Base-by-base conservation (phyloP, 148 eudicot genomes). In the Fagopyrum tataricum region DNA sequence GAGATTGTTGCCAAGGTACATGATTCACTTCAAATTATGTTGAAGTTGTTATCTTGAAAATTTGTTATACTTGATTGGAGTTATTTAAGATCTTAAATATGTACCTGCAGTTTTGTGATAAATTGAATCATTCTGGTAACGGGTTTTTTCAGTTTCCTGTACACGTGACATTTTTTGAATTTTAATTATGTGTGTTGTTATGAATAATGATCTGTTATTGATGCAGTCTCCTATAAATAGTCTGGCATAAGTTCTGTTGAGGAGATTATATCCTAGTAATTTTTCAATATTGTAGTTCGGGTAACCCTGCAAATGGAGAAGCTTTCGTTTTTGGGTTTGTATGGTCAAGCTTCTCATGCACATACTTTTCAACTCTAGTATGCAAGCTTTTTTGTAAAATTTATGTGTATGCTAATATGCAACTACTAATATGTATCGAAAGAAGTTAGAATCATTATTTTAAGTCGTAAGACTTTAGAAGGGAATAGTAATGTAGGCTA, bases 1-100 rank as follows among this genome's bases (percentile, higher is more conserved):
- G 82, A 85, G 75, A 76, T 78, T 31, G 62, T 82, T 71, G 55
- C 77, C 26, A 85, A 80, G 88, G 88, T 85, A 82, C 18, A 14
- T 26, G 70, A 13, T 66, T 66, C 21, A 17, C 41, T 31, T 10
- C 18, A 55, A 21, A 18, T n/a, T 55, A 23, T 21, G 61, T 55
- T n/a, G 24, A 55, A 20, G 26, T 20, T 6, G 7, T 21, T 20
- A 7, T 55, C 26, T 26, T 55, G 26, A 18, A 49, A 49, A 1
- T 15, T 13, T 15, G 52, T n/a, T 49, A 49, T 49, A 18, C 55
- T 18, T 14, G 55, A 49, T 49, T 49, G 55, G 40, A 61, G 20
- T 61, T 2, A 61, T 1, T 11, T 59, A 31, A 2, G 67, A 11
- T 59, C 24, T 59, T 59, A 8, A 15, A 59, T 26, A 59, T 59